Evolutionary conservation across 345 rosid species (phyloP), one percentile per base, ranked within the genome.

Genomic region (Orychophragmus violaceus): DNA sequence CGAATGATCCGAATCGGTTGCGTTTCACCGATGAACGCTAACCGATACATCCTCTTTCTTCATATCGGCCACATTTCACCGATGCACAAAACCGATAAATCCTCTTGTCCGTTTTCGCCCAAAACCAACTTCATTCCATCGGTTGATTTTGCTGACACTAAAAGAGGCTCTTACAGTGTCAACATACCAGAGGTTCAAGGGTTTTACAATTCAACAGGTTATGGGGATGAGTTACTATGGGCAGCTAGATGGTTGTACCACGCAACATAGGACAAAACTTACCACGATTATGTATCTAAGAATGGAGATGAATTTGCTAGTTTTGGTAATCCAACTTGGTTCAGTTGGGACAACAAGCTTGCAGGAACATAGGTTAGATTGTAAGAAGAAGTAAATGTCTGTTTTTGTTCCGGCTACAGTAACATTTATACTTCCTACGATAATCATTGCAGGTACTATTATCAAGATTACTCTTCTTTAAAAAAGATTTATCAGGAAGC

Each of bases 221-320:
- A 74, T 36, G 93, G 85, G 13, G 99, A 94, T 25, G 99, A 94
- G 79, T 83, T 94, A 5, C 62, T 94, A 37, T 94, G 99, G 99
- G 99, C 91, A 10, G 96, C 99, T 52, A 80, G 85, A 42, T 94
- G 99, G 99, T 87, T 94, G 21, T 94, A 91, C 63, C 95, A 91
- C 32, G 96, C 99, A 28, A 88, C 99, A 0, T 80, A 85, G 13
- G 97, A 91, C 18, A 77, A 74, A 53, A 72, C 90, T 17, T 87
- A 88, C 68, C 91, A 91, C n/a, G 82, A 83, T 23, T 94, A 83
- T 42, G 97, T 81, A 21, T 59, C 82, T 25, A 86, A 73, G 19
- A 76, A 89, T 22, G 99, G 97, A 74, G 57, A 82, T 3, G 78
- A 60, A 9, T 94, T 72, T 75, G 97, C 90, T 36, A 69, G 83